Base-by-base conservation (phyloP, 768 basidiomycete genomes). In the Psilocybe tampanensis region DNA sequence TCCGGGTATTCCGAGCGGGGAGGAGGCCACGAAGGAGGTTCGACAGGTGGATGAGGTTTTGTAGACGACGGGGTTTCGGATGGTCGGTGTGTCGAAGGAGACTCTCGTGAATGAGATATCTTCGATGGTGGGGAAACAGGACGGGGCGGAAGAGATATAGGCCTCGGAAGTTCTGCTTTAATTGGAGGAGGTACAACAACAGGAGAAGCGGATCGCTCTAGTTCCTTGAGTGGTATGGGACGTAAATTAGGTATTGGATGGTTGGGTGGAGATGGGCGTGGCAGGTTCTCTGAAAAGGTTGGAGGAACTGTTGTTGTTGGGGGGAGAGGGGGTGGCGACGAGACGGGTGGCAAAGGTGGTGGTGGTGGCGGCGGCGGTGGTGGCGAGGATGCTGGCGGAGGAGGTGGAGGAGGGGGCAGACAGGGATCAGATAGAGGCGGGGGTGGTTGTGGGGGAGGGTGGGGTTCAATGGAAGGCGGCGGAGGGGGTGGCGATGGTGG, bases 1-100 rank as follows among this genome's bases (percentile, higher is more conserved):
- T 70, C 58, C 0, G 84, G 78, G 59, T 78, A 82, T 57, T 76
- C 80, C 11, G 77, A 74, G 2, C 71, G 75, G 9, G 80, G 76
- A 1, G 88, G 85, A 0, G 89, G 86, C 85, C 86, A 90, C 2
- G 75, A 70, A 15, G 81, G 86, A 3, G 71, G 36, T 15, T 15
- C 73, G 71, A 1, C 68, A 67, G 56, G 56, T 39, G 47, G 66
- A 61, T 61, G 55, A 29, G 41, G 32, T 52, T 42, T 34, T 9
- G 19, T 23, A 12, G 44, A 23, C 1, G 44, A 45, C 3, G 19
- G 15, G 23, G 44, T 18, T 45, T 45, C 44, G 24, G 44, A 23
- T 17, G 24, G 32, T 34, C 56, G 52, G 26, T 29, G 26, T 41
- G 54, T 24, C 26, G 44, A 33, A 39, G 29, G 51, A 13, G 44